These are phyloP conservation scores for Marchantia polymorpha DNA, from an alignment of 225 moss, liverwort and hornwort species.

Conservation along the genomic window DNA sequence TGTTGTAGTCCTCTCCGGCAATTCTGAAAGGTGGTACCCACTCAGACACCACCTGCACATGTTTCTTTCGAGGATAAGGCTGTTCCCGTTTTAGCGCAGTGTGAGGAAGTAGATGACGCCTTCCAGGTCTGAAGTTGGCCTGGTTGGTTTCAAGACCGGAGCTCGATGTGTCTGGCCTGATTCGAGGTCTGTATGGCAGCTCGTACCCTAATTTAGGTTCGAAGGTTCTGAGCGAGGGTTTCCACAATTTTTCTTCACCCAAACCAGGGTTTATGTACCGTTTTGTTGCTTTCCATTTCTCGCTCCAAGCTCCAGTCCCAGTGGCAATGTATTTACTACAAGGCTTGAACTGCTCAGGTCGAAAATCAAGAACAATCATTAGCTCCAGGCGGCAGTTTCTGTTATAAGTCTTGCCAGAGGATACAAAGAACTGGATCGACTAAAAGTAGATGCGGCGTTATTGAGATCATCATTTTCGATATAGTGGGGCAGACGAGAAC, in stretches of 20 bases:
- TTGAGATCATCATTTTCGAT: background rate
- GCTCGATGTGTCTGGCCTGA: constrained; percentile 26
- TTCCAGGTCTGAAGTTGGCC: constrained; percentile 30
- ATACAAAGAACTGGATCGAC: background rate
- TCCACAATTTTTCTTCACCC: constrained; percentile 35
- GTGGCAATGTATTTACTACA: constrained; percentile 34
- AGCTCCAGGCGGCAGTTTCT: too few species aligned
- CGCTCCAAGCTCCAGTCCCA: constrained; percentile 50
- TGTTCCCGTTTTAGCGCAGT: constrained; percentile 24
- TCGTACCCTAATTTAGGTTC: constrained; percentile 41
- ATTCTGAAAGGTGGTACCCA: constrained; percentile 48
- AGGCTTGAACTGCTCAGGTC: constrained; percentile 41
- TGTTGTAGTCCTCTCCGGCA: constrained; percentile 47
- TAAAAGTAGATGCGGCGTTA: background rate
- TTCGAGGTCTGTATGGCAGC: constrained; percentile 31
- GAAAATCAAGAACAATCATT: background rate
- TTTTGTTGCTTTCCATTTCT: constrained; percentile 40
- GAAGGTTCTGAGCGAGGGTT: constrained; percentile 34
- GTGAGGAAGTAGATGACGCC: constrained; percentile 29
- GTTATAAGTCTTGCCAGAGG: too few species aligned
- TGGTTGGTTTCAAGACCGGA: constrained; percentile 38
- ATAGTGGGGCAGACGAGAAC: too few species aligned
- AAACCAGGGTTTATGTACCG: constrained; percentile 29
- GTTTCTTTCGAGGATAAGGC: constrained; percentile 29
- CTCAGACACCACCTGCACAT: constrained; percentile 33